Evolutionary conservation across 176 grass and related monocot genomes (phyloP), one percentile per base, ranked within the genome.

Genomic region (Eremochloa ophiuroides): DNA sequence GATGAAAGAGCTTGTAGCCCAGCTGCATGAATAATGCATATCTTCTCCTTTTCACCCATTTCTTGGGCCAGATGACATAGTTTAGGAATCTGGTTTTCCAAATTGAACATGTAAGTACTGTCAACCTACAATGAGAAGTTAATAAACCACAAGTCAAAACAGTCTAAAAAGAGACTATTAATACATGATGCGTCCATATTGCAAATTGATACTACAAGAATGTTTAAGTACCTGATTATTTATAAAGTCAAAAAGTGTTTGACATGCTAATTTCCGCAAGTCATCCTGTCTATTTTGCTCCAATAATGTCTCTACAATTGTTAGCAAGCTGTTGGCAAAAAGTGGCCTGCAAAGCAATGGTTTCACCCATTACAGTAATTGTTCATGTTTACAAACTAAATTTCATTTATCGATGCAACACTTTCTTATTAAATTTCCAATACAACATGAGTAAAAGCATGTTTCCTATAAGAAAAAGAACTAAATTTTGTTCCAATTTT

Each of bases 101-200:
- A 93, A 89, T 95, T 95, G 91, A 98, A 98, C 95, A 95, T 93
- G 79, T 89, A 95, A 53, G 88, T 91, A 67, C 95, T 85, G 68
- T 93, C 92, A 83, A 91, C 87, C 95, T 98, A 83, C 72, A 80
- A 64, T 56, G 23, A 88, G 17, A 89, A 85, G 39, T 22, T 22
- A 8, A 46, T 40, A 15, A 51, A 22, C 40, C 15, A 53, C 50
- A 34, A 69, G 25, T 85, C 72, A 76, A 82, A 72, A 77, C 55
- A 42, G 28, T 65, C 73, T 10, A 9, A 76, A 63, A 70, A 51
- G 14, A 75, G 30, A 51, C 8, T 43, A 51, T 22, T 83, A 26
- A 61, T 66, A 27, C 59, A 73, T 41, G 23, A 68, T 40, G 47
- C 20, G 43, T 14, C 34, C 42, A 23, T 43, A n/a, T 62, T 34